These are phyloP conservation scores for Pestalotiopsis sp. DNA, from an alignment of 2,329 filamentous ascomycete species.

Conservation along the genomic window DNA sequence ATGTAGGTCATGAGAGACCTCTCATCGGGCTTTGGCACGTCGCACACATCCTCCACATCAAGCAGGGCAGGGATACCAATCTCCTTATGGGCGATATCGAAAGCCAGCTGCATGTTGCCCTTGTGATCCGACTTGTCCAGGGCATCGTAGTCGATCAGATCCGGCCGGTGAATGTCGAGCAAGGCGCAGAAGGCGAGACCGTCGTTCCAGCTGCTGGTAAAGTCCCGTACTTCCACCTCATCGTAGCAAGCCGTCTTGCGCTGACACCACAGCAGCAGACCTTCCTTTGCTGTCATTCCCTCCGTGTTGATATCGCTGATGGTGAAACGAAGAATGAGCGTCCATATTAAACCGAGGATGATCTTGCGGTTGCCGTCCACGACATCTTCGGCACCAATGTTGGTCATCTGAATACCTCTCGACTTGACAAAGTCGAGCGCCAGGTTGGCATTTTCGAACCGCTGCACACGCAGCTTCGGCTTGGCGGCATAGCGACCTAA, in stretches of 20 bases:
- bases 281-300: constrained; percentile 96
- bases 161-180: constrained; percentile 93
- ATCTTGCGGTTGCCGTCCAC: constrained; percentile 98
- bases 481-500: constrained; percentile 96
- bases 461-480: constrained; percentile 93
- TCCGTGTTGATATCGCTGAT: constrained; percentile 99
- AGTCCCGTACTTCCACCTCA: constrained; percentile 93
- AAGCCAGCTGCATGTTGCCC: constrained; percentile 97
- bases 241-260: constrained; percentile 98
- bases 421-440: constrained; percentile 91
- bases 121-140: constrained; percentile 93
- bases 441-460: constrained; percentile 97
- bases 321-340: constrained; percentile 94
- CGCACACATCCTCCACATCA: constrained; percentile 97
- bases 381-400: constrained; percentile 97
- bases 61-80: constrained; percentile 95
- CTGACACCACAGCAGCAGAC: constrained; percentile 94
- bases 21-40: constrained; percentile 94
- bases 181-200: constrained; percentile 95
- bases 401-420: constrained; percentile 93
- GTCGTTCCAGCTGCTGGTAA: constrained; percentile 96
- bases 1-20: constrained; percentile 99
- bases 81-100: constrained; percentile 93
- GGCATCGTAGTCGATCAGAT: constrained; percentile 94
- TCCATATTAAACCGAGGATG: constrained; percentile 97